Percentiles rank a stretch among this genome's conserved stretches.
Evolutionary conservation across 805 yeast genomes (phyloP).

Genomic region (Wickerhamomyces rabaulensis): DNA sequence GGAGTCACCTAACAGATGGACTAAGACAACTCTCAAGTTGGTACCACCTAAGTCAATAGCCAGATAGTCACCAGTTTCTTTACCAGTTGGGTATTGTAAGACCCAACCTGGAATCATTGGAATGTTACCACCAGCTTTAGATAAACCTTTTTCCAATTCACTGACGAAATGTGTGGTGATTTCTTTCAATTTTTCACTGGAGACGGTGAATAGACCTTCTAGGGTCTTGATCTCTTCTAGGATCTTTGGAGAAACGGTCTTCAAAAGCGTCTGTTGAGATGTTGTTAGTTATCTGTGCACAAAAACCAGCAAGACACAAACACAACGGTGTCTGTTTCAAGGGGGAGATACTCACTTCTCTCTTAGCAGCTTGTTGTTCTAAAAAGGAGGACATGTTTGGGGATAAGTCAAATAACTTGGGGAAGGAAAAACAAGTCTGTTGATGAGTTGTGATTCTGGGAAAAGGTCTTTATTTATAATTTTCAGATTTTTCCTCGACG

Average conservation of each 20-base stretch:
- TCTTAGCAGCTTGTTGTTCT: constrained; percentile 8
- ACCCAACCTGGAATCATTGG: constrained; percentile 99
- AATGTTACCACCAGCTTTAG: constrained; percentile 72
- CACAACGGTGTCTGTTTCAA: not conserved
- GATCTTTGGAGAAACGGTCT: constrained; percentile 57
- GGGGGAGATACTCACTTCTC: constrained; percentile 14
- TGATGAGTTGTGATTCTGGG: not conserved
- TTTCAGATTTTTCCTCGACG: not conserved
- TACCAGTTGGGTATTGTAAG: constrained; percentile 86
- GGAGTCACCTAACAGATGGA: constrained; percentile 75
- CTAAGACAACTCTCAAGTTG: constrained; percentile 87
- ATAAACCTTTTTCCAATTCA: constrained; percentile 80
- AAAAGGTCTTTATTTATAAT: not conserved
- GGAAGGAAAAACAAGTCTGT: not conserved
- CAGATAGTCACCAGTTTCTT: constrained; percentile 82
- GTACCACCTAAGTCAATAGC: constrained; percentile 98
- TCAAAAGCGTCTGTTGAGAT: constrained; percentile 9
- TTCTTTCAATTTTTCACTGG: constrained; percentile 51
- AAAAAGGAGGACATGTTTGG: constrained; percentile 5
- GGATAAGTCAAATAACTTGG: not conserved
- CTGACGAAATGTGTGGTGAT: constrained; percentile 71
- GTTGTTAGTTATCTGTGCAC: not conserved
- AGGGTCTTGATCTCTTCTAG: constrained; percentile 51
- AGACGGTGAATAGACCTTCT: constrained; percentile 58
- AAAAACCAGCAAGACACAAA: constrained; percentile 1